phyloP scores from a whole-genome alignment of 148 eudicot species.

The Persicaria maculosa region DNA sequence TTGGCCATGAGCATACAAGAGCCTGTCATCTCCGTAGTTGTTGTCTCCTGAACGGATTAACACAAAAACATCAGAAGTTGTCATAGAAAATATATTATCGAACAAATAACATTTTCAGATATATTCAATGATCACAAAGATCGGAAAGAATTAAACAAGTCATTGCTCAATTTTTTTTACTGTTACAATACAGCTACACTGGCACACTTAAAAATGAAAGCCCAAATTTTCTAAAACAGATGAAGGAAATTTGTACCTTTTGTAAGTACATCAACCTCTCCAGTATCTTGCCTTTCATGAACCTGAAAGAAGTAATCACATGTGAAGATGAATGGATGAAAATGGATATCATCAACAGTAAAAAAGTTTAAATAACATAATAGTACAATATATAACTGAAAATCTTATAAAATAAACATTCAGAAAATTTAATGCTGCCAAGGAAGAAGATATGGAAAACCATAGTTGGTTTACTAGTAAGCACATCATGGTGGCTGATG shows the following conservation, averaged over 20 bases:
- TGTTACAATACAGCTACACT: neutral
- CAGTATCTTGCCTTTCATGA: slow-evolving; percentile 50
- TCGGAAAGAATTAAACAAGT: neutral
- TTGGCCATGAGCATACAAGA: slow-evolving; percentile 68
- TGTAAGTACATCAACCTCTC: slow-evolving; percentile 57
- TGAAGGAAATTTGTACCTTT: slow-evolving; percentile 32
- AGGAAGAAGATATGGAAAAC: neutral
- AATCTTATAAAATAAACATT: neutral
- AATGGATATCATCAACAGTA: neutral
- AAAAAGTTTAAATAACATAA: neutral
- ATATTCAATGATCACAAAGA: neutral
- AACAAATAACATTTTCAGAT: slow-evolving; percentile 1
- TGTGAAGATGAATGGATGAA: neutral
- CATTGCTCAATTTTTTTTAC: neutral
- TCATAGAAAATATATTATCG: neutral
- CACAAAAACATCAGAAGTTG: neutral
- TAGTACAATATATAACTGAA: neutral
- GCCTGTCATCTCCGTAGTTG: slow-evolving; percentile 56
- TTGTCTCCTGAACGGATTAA: slow-evolving; percentile 47
- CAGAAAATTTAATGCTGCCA: neutral
- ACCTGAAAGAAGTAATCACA: slow-evolving; percentile 29
- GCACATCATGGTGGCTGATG: neutral
- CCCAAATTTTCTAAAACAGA: neutral
- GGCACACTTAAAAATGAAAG: neutral
- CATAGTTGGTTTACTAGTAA: neutral